A percentile compares a stretch with the other conserved stretches of the same genome.
These are phyloP conservation scores for Zygosaccharomyces sapae DNA, from an alignment of 1,139 yeast species.

Conservation along the genomic window DNA sequence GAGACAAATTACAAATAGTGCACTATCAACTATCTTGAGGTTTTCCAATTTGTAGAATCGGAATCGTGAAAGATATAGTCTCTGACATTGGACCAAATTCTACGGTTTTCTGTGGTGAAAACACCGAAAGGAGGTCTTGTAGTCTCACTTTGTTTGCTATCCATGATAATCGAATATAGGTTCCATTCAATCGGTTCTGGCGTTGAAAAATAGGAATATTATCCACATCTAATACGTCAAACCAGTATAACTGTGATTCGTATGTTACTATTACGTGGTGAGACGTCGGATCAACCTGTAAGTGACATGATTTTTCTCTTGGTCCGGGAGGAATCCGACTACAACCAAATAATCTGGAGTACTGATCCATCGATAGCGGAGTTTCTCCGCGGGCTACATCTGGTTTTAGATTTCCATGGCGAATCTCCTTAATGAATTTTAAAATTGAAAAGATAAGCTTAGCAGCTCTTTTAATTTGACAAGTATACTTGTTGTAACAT, in stretches of 20 bases:
- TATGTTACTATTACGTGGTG: constrained; percentile 81
- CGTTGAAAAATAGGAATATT: constrained; percentile 57
- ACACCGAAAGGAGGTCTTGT: constrained; percentile 85
- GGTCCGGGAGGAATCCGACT: constrained; percentile 75
- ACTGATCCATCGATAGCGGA: constrained; percentile 85
- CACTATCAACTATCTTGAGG: constrained; percentile 68
- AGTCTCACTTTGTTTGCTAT: constrained; percentile 41
- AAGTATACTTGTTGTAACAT: constrained; percentile 25
- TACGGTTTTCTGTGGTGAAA: constrained; percentile 80
- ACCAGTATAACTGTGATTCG: constrained; percentile 89
- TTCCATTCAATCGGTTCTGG: constrained; percentile 74
- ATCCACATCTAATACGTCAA: constrained; percentile 74
- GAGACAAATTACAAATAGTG: constrained; percentile 74
- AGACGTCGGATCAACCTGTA: constrained; percentile 73
- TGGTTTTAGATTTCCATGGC: constrained; percentile 70
- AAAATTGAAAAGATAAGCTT: constrained; percentile 72
- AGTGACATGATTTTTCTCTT: constrained; percentile 57
- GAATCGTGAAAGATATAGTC: constrained; percentile 44
- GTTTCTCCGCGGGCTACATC: constrained; percentile 62
- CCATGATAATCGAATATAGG: constrained; percentile 69
- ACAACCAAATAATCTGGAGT: constrained; percentile 78
- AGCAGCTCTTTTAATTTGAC: constrained; percentile 77
- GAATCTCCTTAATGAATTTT: constrained; percentile 72
- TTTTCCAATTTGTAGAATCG: constrained; percentile 60
- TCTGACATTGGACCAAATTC: constrained; percentile 78